phyloP scores from a whole-genome alignment of 2,329 filamentous ascomycete genomes.

The Pyrenophora teres region DNA sequence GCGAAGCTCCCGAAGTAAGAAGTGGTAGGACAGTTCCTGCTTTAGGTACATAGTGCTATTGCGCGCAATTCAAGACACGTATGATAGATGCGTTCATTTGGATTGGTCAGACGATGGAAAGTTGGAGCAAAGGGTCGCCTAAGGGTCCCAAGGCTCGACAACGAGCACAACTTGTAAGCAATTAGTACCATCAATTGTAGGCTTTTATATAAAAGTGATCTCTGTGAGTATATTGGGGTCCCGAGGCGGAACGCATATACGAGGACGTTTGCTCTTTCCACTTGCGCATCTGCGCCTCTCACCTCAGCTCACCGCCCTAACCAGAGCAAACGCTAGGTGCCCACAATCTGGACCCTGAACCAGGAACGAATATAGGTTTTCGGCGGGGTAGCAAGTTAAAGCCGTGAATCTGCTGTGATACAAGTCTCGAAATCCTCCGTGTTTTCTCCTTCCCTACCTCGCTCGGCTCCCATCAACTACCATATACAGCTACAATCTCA shows the following conservation, averaged over 20 bases:
- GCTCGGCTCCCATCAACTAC: not conserved
- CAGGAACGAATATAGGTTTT: not conserved
- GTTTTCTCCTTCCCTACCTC: not conserved
- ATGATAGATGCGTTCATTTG: no score
- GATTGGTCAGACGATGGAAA: no score
- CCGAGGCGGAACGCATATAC: not conserved
- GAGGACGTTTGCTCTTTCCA: conserved; percentile 1
- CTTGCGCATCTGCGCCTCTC: not conserved
- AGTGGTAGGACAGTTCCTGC: no score
- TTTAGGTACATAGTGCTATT: no score
- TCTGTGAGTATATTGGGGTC: no score
- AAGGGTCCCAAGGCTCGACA: no score
- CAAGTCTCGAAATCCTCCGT: not conserved
- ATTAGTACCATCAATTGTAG: no score
- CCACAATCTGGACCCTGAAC: conserved; percentile 1
- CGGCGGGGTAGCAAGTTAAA: not conserved
- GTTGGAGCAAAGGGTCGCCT: no score
- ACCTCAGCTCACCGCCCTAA: not conserved
- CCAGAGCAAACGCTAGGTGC: not conserved
- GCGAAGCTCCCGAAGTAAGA: no score
- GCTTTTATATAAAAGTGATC: no score
- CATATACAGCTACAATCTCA: not conserved
- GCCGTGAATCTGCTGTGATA: not conserved
- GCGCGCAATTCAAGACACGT: no score
- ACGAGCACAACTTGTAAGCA: no score